A percentile compares a stretch with the other conserved stretches of the same genome.
Evolutionary conservation across 2,329 filamentous ascomycete genomes (phyloP).

Genomic region (Septoria petroselini): DNA sequence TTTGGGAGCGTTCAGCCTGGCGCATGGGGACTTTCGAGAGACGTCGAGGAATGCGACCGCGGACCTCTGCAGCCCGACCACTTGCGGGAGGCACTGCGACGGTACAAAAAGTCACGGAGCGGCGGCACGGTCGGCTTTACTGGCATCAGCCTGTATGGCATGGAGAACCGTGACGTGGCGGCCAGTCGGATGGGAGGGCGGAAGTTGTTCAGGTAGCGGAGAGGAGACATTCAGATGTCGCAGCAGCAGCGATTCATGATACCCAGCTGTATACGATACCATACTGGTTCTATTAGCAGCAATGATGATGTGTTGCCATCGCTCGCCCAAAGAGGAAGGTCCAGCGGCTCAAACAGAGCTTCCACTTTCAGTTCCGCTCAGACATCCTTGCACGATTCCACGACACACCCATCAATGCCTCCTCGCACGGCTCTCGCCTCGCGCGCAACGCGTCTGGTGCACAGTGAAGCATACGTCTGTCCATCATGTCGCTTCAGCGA

Average conservation of each 20-base stretch:
- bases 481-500: conserved; percentile 24
- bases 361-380: not conserved
- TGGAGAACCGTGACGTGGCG: conserved; percentile 40
- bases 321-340: conserved; percentile 4
- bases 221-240: not conserved
- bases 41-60: conserved; percentile 41
- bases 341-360: conserved; percentile 3
- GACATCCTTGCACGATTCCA: not conserved
- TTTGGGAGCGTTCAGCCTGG: conserved; percentile 23
- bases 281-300: too few species aligned
- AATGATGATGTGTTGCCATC: not conserved
- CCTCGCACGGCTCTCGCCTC: conserved; percentile 17
- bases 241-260: not conserved
- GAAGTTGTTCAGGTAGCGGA: conserved; percentile 44
- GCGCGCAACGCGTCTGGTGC: conserved; percentile 7
- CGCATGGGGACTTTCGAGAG: conserved; percentile 29
- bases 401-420: conserved; percentile 17
- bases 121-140: conserved; percentile 57
- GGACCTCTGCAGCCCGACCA: conserved; percentile 70
- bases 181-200: conserved; percentile 46
- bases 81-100: conserved; percentile 67
- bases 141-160: conserved; percentile 49
- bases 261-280: not conserved
- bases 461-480: conserved; percentile 24
- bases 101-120: conserved; percentile 63